These are phyloP conservation scores for Nothopassalora personata DNA, from an alignment of 2,329 filamentous ascomycete genomes.

Conservation along the genomic window DNA sequence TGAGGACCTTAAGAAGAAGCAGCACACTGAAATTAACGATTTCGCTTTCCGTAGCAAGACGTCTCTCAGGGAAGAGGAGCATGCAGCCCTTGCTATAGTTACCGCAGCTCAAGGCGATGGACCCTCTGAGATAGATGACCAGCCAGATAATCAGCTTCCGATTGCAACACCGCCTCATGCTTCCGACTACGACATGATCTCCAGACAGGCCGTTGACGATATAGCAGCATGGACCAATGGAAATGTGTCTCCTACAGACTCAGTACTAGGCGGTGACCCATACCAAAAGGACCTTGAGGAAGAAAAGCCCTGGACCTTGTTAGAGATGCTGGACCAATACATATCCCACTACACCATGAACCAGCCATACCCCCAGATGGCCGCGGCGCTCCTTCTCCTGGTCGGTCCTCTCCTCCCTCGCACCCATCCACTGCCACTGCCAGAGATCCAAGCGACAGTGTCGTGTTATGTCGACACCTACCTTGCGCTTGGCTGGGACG, in stretches of 20 bases:
- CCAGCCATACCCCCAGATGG: conserved; percentile 44
- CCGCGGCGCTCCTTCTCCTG: conserved; percentile 44
- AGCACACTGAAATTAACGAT: conserved; percentile 6
- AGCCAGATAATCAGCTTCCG: neutral
- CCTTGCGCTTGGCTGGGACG: conserved; percentile 29
- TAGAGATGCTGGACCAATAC: conserved; percentile 40
- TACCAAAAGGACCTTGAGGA: conserved; percentile 25
- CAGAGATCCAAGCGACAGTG: conserved; percentile 32
- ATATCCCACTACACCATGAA: conserved; percentile 39
- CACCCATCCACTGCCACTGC: conserved; percentile 33
- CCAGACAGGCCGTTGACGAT: conserved; percentile 5
- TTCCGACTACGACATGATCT: neutral
- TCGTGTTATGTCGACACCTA: conserved; percentile 39
- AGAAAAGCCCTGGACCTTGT: conserved; percentile 35
- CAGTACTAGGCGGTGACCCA: conserved; percentile 7
- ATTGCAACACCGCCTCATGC: neutral
- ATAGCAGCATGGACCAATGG: neutral
- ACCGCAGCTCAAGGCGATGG: neutral
- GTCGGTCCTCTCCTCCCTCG: conserved; percentile 42
- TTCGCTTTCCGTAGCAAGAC: conserved; percentile 1
- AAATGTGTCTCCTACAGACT: conserved; percentile 6
- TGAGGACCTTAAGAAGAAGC: conserved; percentile 4
- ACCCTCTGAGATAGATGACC: neutral
- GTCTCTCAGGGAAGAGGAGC: neutral
- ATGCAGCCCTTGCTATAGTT: neutral